phyloP scores from a whole-genome alignment of 2,329 filamentous ascomycete species.

The Penicillium oxalicum region DNA sequence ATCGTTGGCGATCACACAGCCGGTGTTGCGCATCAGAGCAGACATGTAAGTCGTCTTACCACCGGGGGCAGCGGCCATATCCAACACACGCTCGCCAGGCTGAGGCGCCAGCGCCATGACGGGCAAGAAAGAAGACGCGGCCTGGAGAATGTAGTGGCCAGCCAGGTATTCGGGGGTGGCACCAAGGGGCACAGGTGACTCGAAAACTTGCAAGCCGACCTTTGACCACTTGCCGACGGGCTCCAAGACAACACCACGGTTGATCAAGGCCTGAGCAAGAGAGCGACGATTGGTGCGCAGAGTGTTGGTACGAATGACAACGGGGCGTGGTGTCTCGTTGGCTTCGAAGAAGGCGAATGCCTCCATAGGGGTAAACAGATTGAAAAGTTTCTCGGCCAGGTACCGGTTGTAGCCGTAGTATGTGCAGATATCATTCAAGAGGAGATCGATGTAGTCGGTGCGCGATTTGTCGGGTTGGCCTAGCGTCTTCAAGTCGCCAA shows the following conservation, averaged over 20 bases:
- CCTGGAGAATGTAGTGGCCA: conserved; percentile 96
- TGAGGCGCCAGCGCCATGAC: conserved; percentile 96
- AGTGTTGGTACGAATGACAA: conserved; percentile 96
- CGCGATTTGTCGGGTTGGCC: conserved; percentile 74
- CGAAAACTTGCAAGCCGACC: conserved; percentile 93
- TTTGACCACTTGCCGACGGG: conserved; percentile 99
- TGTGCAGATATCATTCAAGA: conserved; percentile 85
- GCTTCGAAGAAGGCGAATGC: conserved; percentile 98
- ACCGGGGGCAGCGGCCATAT: conserved; percentile 92
- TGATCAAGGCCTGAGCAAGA: conserved; percentile 88
- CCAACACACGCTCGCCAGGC: conserved; percentile 83
- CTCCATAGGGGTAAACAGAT: conserved; percentile 85
- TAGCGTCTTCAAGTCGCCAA: conserved; percentile 81
- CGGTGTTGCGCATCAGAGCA: conserved; percentile 97
- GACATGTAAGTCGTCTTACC: conserved; percentile 95
- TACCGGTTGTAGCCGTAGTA: conserved; percentile 96
- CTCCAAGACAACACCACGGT: conserved; percentile 90
- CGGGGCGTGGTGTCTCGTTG: conserved; percentile 87
- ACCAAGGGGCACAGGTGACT: conserved; percentile 78
- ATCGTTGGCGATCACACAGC: conserved; percentile 94
- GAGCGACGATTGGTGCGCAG: conserved; percentile 70
- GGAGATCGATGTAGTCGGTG: conserved; percentile 77
- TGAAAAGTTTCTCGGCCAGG: conserved; percentile 92
- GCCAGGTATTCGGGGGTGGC: conserved; percentile 96
- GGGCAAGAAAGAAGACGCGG: conserved; percentile 90